Conservation (phyloP, 495 filamentous ascomycete genomes). For the Parmelia sp. region DNA sequence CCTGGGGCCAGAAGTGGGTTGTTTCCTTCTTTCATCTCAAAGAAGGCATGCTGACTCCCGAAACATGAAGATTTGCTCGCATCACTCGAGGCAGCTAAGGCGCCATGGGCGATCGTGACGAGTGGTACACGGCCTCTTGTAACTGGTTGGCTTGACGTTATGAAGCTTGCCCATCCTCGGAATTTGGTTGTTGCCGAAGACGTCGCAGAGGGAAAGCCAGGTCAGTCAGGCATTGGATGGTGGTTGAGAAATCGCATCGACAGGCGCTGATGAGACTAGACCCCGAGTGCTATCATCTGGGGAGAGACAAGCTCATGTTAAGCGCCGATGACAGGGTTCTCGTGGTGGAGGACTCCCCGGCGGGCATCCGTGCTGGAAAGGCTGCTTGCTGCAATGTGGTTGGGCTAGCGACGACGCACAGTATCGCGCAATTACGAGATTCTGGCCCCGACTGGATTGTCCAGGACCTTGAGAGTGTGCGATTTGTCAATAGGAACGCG, state of each 20-base stretch:
- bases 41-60: not conserved
- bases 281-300: conserved; percentile 76
- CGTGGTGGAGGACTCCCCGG: conserved; percentile 88
- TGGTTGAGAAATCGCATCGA: conserved; percentile 30
- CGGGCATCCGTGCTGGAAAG: conserved; percentile 84
- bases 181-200: conserved; percentile 81
- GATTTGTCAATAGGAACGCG: conserved; percentile 42
- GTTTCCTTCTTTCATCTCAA: not conserved
- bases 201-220: conserved; percentile 76
- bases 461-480: conserved; percentile 66
- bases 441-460: conserved; percentile 87
- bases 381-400: conserved; percentile 84
- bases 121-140: conserved; percentile 78
- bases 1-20: conserved; percentile 50
- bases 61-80: conserved; percentile 40
- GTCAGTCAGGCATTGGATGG: not conserved
- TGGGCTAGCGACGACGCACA: conserved; percentile 81
- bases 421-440: conserved; percentile 57
- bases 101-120: conserved; percentile 88
- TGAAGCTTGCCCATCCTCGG: conserved; percentile 66
- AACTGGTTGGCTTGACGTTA: conserved; percentile 74
- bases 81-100: conserved; percentile 48
- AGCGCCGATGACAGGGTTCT: conserved; percentile 48
- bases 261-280: conserved; percentile 27
- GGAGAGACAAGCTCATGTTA: conserved; percentile 56